Evolutionary conservation across 495 filamentous ascomycete species (phyloP), one percentile per base, ranked within the genome.

Genomic region (Penicillium cosmopolitanum): DNA sequence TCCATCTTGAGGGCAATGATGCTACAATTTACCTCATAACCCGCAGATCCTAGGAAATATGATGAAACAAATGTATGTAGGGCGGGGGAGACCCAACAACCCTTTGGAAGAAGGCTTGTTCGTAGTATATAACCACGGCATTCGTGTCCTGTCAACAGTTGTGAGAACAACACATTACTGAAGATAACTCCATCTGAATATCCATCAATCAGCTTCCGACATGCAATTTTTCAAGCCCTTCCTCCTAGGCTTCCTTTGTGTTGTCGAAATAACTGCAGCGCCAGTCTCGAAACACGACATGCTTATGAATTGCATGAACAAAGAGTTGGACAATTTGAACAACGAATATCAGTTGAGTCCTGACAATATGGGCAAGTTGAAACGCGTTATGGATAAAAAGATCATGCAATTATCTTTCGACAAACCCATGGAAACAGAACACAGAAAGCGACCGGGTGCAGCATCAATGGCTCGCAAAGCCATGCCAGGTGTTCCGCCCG

Each of bases 331-430:
- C 46, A 48, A 28, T 3, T n/a, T 28, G 46, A 48, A 48, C n/a
- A 28, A 11, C 19, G 46, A 48, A 13, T n/a, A 48, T n/a, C 19
- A 48, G 12, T n/a, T 48, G 11, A 15, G 46, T 28, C 46, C 46
- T 12, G 23, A 28, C 23, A 11, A 48, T 13, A 9, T 48, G 8
- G 46, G 11, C 1, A 48, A 48, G 21, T 12, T 48, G 46, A 48
- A 48, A 9, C 46, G 46, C 1, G 21, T 48, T 6, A 25, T 48
- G 46, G 46, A 48, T n/a, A 48, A 48, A 10, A 48, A 48, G n/a
- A 48, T 48, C 46, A 25, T 48, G 46, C 46, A 48, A 31, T 25
- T 48, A 19, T 48, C 46, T 18, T 48, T 48, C 23, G 46, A 48
- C 3, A 28, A 48, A 12, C 46, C 46, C 1, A 28, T 18, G 11